These are phyloP conservation scores for Suillus hirtellus DNA, from an alignment of 768 basidiomycete species.

Conservation along the genomic window DNA sequence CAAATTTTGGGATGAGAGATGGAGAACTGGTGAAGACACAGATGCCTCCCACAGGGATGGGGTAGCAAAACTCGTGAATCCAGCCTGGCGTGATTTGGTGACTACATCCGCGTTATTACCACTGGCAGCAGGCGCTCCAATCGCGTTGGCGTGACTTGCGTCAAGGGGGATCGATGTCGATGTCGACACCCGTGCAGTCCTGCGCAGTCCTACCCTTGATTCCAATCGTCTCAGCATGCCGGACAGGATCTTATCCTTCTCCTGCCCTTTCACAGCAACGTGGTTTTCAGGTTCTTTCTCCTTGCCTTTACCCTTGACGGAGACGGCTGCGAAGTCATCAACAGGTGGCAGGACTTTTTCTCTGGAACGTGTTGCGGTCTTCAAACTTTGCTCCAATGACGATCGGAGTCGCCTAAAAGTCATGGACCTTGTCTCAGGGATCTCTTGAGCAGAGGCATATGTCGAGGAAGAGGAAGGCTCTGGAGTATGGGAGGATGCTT, in stretches of 20 bases:
- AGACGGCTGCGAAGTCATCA: slow-evolving; percentile 48
- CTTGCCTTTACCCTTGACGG: slow-evolving; percentile 46
- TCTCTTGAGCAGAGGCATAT: slow-evolving; percentile 30
- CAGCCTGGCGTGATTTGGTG: slow-evolving; percentile 48
- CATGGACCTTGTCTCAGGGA: slow-evolving; percentile 45
- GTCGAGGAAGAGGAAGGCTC: slow-evolving; percentile 36
- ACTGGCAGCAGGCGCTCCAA: slow-evolving; percentile 5
- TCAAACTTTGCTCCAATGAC: slow-evolving; percentile 65
- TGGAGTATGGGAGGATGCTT: slow-evolving; percentile 44
- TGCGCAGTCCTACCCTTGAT: slow-evolving; percentile 54
- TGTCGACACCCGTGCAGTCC: slow-evolving; percentile 40
- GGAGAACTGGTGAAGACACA: slow-evolving; percentile 73
- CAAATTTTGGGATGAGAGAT: slow-evolving; percentile 57
- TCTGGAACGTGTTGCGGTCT: slow-evolving; percentile 62
- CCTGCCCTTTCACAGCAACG: slow-evolving; percentile 27
- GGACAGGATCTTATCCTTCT: slow-evolving; percentile 43
- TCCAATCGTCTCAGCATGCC: slow-evolving; percentile 49
- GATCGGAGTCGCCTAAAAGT: slow-evolving; percentile 67
- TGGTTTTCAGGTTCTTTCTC: slow-evolving; percentile 32
- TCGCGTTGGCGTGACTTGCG: slow-evolving; percentile 28
- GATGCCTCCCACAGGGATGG: slow-evolving; percentile 72
- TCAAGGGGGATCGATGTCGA: slow-evolving; percentile 40
- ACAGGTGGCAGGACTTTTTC: slow-evolving; percentile 35
- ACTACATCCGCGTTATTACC: slow-evolving; percentile 35
- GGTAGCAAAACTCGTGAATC: slow-evolving; percentile 58